Evolutionary conservation across 106 monocot genomes (phyloP).

Genomic region (Dendrobium chrysotoxum): DNA sequence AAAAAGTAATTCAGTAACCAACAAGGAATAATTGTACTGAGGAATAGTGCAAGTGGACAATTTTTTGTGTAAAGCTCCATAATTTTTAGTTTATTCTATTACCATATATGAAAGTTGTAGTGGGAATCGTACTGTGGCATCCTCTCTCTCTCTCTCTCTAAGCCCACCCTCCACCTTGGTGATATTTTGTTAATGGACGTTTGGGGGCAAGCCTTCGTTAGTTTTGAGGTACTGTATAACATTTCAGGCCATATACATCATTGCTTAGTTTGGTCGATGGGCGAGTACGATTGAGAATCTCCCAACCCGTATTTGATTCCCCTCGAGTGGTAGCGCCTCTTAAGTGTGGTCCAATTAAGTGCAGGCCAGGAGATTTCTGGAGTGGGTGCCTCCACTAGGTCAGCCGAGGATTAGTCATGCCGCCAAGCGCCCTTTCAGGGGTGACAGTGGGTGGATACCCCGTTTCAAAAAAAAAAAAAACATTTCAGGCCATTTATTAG

Average conservation of each 20-base stretch:
- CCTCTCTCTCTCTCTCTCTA: background rate
- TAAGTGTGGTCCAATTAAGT: no score
- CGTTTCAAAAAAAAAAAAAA: no score
- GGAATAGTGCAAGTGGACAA: background rate
- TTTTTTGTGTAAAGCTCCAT: background rate
- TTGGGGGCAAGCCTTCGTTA: background rate
- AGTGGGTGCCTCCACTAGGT: no score
- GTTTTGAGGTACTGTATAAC: background rate
- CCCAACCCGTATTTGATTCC: no score
- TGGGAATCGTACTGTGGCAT: background rate
- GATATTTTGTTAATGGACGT: background rate
- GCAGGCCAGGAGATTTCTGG: no score
- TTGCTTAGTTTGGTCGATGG: no score
- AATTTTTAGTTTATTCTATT: background rate
- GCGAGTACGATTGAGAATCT: no score
- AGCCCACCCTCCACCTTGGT: background rate
- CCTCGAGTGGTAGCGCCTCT: no score
- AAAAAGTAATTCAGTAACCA: no score
- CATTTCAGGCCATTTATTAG: background rate
- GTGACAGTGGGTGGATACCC: no score
- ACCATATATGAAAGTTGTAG: background rate
- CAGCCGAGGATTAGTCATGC: no score
- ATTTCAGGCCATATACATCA: background rate
- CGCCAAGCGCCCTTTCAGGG: no score
- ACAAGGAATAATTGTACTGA: background rate